Evolutionary conservation across 768 basidiomycete species (phyloP).

Genomic region (Kwoniella botswanensis): DNA sequence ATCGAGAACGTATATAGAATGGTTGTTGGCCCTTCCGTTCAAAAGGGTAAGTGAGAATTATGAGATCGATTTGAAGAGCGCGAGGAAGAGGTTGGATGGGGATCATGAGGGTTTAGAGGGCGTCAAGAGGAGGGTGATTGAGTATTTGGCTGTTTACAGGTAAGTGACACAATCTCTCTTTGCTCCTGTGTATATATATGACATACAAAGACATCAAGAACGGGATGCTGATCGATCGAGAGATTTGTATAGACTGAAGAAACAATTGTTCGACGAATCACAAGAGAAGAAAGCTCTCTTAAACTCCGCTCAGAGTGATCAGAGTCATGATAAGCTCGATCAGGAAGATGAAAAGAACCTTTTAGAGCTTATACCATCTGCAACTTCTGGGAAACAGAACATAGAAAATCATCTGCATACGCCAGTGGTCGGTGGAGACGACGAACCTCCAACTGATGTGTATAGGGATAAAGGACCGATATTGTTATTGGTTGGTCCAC

Average conservation of each 20-base stretch:
- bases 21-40: conserved; percentile 88
- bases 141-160: conserved; percentile 86
- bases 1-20: conserved; percentile 73
- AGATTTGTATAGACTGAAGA: conserved; percentile 50
- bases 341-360: conserved; percentile 65
- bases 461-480: conserved; percentile 60
- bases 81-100: conserved; percentile 78
- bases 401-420: no score
- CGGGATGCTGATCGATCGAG: not conserved
- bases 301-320: conserved; percentile 18
- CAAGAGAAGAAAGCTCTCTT: conserved; percentile 21
- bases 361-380: conserved; percentile 59
- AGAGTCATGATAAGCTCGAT: conserved; percentile 17
- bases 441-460: conserved; percentile 35
- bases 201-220: not conserved
- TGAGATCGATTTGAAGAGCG: conserved; percentile 60
- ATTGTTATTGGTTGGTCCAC: conserved; percentile 76
- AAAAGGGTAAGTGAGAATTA: conserved; percentile 38
- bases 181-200: not conserved
- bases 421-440: conserved; percentile 17
- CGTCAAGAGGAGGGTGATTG: conserved; percentile 87
- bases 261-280: conserved; percentile 41
- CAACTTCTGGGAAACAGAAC: no score
- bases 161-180: conserved; percentile 11
- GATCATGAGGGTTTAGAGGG: conserved; percentile 93